These are phyloP conservation scores for Vickermania ingenoplastis DNA, from an alignment of 208 protist genomes.

Conservation along the genomic window DNA sequence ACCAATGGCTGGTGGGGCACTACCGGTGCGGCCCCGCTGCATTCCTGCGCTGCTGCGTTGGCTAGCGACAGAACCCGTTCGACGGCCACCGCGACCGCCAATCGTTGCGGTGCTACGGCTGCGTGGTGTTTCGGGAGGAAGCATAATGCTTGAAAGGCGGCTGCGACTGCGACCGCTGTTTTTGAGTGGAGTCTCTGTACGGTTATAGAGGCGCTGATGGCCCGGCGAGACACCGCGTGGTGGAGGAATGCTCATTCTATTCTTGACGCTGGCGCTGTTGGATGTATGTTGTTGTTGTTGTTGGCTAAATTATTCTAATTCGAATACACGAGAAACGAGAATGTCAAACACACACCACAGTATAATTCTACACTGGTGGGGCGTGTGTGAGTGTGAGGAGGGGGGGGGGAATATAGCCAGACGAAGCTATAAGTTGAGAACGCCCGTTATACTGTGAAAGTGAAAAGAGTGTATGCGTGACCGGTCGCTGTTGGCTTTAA, in stretches of 20 bases:
- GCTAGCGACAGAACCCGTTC: not conserved
- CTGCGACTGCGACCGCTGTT: not conserved
- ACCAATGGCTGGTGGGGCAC: not conserved
- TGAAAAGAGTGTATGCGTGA: too few relatives aligned
- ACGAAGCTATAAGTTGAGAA: too few relatives aligned
- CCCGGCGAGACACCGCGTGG: not conserved
- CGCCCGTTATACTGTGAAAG: too few relatives aligned
- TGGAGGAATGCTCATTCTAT: conserved; percentile 7
- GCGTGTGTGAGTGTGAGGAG: too few relatives aligned
- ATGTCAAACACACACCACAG: too few relatives aligned
- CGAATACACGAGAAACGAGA: too few relatives aligned
- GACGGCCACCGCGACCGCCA: not conserved
- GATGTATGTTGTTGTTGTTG: conserved; percentile 1
- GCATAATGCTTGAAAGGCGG: not conserved
- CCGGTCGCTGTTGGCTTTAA: too few relatives aligned
- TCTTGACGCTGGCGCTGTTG: too few relatives aligned
- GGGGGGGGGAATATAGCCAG: too few relatives aligned
- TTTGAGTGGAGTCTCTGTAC: conserved; percentile 7
- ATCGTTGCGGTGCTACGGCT: not conserved
- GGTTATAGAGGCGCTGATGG: conserved; percentile 11
- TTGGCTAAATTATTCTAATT: too few relatives aligned
- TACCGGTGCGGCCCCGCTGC: not conserved
- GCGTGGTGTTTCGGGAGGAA: not conserved
- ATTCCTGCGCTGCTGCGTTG: not conserved
- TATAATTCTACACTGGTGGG: too few relatives aligned